These are phyloP conservation scores for Alternaria triticimaculans DNA, from an alignment of 2,329 filamentous ascomycete genomes.

Conservation along the genomic window DNA sequence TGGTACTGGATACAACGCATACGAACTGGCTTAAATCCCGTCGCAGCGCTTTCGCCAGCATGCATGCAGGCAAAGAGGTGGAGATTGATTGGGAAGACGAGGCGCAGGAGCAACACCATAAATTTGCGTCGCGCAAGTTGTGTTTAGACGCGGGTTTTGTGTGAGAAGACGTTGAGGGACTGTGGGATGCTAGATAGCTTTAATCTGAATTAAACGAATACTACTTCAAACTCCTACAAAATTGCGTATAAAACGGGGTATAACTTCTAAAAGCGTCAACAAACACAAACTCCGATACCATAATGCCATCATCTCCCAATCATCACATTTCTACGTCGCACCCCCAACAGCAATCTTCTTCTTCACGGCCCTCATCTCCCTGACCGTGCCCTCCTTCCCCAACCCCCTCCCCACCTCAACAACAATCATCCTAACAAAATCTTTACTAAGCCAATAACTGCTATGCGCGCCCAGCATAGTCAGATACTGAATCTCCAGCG, in stretches of 20 bases:
- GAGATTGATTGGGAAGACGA: not conserved
- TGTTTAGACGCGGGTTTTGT: too few relatives aligned
- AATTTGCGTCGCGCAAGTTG: not conserved
- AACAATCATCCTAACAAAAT: constrained; percentile 90
- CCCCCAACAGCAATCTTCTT: constrained; percentile 40
- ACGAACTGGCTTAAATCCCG: not conserved
- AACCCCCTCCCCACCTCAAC: constrained; percentile 80
- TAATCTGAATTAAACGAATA: not conserved
- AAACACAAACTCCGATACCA: not conserved
- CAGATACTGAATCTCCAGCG: constrained; percentile 92
- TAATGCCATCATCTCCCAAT: not conserved
- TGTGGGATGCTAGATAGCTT: too few relatives aligned
- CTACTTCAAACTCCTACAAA: not conserved
- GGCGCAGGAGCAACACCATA: not conserved
- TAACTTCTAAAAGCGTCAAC: not conserved
- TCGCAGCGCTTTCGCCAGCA: not conserved
- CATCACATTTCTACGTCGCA: not conserved
- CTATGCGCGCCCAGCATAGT: constrained; percentile 97
- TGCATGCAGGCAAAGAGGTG: not conserved
- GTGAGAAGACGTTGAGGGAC: too few relatives aligned
- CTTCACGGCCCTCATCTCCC: constrained; percentile 63
- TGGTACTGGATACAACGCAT: not conserved
- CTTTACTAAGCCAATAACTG: constrained; percentile 87
- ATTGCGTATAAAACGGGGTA: not conserved
- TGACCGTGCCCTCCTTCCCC: constrained; percentile 67